phyloP scores from a whole-genome alignment of 306 rosid genomes.

The Mimosa pudica region DNA sequence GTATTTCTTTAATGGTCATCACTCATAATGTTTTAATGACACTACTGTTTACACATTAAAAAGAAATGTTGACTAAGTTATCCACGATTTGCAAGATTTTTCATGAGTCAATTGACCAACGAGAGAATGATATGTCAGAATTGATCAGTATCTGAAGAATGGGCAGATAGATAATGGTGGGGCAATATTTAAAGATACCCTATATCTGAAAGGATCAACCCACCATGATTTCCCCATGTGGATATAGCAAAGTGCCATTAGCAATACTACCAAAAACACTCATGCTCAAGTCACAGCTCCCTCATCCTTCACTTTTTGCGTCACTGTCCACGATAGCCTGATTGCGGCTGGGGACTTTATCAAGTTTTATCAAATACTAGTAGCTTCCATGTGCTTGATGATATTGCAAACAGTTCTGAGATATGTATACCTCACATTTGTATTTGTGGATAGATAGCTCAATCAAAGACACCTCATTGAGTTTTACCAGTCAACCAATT shows the following conservation, averaged over 20 bases:
- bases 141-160: neutral
- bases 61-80: neutral
- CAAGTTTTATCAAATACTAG: neutral
- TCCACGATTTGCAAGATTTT: neutral
- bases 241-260: conserved; percentile 4
- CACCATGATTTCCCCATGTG: conserved; percentile 18
- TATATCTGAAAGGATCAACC: conserved; percentile 15
- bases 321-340: conserved; percentile 13
- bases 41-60: neutral
- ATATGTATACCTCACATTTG: neutral
- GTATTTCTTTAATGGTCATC: neutral
- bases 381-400: conserved; percentile 23
- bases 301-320: neutral
- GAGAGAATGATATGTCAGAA: neutral
- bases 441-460: neutral
- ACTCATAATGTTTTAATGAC: neutral
- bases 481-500: too few species aligned
- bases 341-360: conserved; percentile 2
- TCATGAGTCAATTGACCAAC: conserved; percentile 1
- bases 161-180: neutral
- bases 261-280: neutral
- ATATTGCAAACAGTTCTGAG: neutral
- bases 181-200: neutral
- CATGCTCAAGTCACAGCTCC: conserved; percentile 19
- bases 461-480: neutral